These are phyloP conservation scores for Castanopsis chinensis DNA, from an alignment of 306 rosid genomes.

Conservation along the genomic window DNA sequence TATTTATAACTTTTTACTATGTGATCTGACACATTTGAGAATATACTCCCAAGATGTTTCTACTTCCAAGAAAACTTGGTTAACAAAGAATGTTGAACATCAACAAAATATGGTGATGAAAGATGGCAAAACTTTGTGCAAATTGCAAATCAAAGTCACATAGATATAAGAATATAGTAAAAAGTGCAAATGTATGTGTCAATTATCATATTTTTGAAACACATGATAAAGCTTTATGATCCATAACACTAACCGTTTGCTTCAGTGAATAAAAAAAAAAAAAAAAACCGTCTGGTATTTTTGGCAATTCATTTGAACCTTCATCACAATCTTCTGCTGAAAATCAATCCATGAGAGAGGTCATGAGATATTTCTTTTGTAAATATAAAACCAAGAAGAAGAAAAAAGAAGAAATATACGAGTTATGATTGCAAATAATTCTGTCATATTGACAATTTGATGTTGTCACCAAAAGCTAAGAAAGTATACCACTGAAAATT, in stretches of 20 bases:
- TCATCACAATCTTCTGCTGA: conserved; percentile 9
- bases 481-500: not conserved
- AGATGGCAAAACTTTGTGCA: no score
- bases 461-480: not conserved
- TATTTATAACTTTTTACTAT: no score
- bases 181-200: not conserved
- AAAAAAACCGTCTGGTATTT: not conserved
- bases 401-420: not conserved
- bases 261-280: not conserved
- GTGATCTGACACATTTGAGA: no score
- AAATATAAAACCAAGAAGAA: not conserved
- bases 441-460: not conserved
- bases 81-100: no score
- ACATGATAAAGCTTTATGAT: not conserved
- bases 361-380: not conserved
- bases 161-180: not conserved
- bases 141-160: not conserved
- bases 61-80: no score
- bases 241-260: not conserved
- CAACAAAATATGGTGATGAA: no score
- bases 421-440: not conserved
- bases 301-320: not conserved
- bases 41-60: no score
- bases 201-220: not conserved
- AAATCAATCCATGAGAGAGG: not conserved